Conservation (phyloP, 2,329 filamentous ascomycete genomes). For the Ophiosphaerella narmari region DNA sequence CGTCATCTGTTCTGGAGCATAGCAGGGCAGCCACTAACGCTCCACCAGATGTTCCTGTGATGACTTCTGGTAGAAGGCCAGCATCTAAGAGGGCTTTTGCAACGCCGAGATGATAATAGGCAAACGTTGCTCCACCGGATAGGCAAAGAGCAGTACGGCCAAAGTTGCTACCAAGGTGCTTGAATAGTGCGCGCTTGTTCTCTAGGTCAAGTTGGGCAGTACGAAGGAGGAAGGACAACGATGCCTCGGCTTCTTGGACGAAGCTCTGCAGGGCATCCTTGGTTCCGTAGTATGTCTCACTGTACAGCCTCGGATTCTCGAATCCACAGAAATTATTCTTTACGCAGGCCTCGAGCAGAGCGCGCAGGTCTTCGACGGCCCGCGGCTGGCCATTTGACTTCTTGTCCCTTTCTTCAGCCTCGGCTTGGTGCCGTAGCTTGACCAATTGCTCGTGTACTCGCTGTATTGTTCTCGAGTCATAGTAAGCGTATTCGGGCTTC, state of each 20-base stretch:
- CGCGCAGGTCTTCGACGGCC: conserved; percentile 75
- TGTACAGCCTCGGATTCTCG: conserved; percentile 93
- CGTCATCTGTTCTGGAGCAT: conserved; percentile 87
- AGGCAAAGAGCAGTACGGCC: conserved; percentile 91
- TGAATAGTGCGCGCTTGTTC: conserved; percentile 81
- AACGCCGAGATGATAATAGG: conserved; percentile 96
- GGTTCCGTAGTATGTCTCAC: conserved; percentile 97
- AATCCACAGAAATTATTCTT: conserved; percentile 98
- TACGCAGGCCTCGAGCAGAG: conserved; percentile 83
- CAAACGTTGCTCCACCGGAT: conserved; percentile 91
- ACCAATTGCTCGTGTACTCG: conserved; percentile 77
- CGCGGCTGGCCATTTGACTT: conserved; percentile 40
- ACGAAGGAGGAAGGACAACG: conserved; percentile 69
- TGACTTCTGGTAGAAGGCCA: conserved; percentile 84
- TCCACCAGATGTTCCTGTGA: conserved; percentile 94
- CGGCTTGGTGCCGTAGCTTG: conserved; percentile 60
- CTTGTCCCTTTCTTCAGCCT: conserved; percentile 59
- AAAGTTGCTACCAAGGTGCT: conserved; percentile 86
- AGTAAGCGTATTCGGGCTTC: conserved; percentile 74
- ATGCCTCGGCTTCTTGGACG: conserved; percentile 77
- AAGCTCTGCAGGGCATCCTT: conserved; percentile 92
- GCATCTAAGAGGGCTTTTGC: conserved; percentile 88
- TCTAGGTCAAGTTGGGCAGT: conserved; percentile 70
- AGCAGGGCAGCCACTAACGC: conserved; percentile 86
- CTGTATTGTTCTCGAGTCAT: conserved; percentile 83